Evolutionary conservation across 768 basidiomycete genomes (phyloP), one percentile per base, ranked within the genome.

Genomic region (Paxillus involutus): DNA sequence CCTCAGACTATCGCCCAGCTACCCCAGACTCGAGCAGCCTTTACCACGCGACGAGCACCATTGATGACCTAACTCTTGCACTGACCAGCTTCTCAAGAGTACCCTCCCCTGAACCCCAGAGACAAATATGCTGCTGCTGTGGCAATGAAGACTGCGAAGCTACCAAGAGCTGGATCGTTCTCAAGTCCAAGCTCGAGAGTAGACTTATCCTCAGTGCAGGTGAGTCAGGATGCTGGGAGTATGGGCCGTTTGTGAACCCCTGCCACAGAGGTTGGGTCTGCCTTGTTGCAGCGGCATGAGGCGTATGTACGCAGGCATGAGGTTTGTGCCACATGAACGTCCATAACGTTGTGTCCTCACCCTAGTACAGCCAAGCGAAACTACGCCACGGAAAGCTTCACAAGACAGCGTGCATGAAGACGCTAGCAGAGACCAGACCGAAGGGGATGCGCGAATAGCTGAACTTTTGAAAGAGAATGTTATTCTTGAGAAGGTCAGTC

Each of bases 191-290:
- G 67, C 71, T 96, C 24, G 91, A 94, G 73, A 84, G 80, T 55
- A 76, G 89, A 52, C 75, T 97, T 57, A 82, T 87, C 52, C 77
- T 96, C 51, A 92, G 92, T 67, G 94, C 91, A 63, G 92, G 94
- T 94, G 63, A 63, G 88, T 77, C 33, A 29, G 21, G 49, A 47
- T 32, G 36, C 44, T 55, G n/a, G 48, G 51, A 19, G 35, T 47
- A 24, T 43, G 21, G 24, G n/a, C n/a, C 33, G 29, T 35, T 43
- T 46, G 36, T 37, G 57, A 49, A 61, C 36, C 32, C 52, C 21
- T 46, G 9, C 43, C 53, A 26, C 59, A 93, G 93, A 95, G 78
- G 87, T 96, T 29, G 94, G 94, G 12, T 91, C 94, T 69, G 94
- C 94, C 4, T 72, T 97, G 44, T 70, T 97, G 45, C 85, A 89